These are phyloP conservation scores for Rubus idaeus DNA, from an alignment of 306 rosid genomes.

Conservation along the genomic window DNA sequence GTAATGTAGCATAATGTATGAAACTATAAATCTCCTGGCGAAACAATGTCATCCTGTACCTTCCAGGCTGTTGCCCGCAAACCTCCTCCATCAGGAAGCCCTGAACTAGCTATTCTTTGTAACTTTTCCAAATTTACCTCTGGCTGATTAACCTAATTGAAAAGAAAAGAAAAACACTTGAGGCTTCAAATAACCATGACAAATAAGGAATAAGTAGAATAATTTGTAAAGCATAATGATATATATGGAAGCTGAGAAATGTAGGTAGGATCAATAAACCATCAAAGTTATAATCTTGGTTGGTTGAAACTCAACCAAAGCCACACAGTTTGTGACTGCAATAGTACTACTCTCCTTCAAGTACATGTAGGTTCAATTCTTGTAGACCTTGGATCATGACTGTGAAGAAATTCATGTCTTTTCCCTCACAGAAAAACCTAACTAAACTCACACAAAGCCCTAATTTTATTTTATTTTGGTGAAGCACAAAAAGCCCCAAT, in stretches of 20 bases:
- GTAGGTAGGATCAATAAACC: background rate
- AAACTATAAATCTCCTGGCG: background rate
- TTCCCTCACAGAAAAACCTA: background rate
- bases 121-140: conserved; percentile 72
- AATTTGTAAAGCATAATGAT: background rate
- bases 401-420: background rate
- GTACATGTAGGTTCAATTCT: too few species aligned
- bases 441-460: background rate
- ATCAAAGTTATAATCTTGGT: too few species aligned
- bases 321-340: background rate
- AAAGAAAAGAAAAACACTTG: background rate
- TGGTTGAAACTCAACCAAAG: too few species aligned
- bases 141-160: conserved; percentile 49
- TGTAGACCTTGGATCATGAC: background rate
- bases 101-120: conserved; percentile 67
- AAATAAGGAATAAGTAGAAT: background rate
- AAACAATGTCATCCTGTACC: conserved; percentile 37
- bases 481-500: background rate
- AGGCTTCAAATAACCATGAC: background rate
- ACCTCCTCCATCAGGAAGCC: conserved; percentile 72
- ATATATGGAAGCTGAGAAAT: background rate
- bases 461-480: background rate
- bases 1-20: background rate
- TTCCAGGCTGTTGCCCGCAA: conserved; percentile 74
- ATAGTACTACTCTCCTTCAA: background rate